Percentiles rank a stretch among this genome's conserved stretches.
Conservation (phyloP, 2,329 filamentous ascomycete genomes). For the Blastomyces gilchristii region DNA sequence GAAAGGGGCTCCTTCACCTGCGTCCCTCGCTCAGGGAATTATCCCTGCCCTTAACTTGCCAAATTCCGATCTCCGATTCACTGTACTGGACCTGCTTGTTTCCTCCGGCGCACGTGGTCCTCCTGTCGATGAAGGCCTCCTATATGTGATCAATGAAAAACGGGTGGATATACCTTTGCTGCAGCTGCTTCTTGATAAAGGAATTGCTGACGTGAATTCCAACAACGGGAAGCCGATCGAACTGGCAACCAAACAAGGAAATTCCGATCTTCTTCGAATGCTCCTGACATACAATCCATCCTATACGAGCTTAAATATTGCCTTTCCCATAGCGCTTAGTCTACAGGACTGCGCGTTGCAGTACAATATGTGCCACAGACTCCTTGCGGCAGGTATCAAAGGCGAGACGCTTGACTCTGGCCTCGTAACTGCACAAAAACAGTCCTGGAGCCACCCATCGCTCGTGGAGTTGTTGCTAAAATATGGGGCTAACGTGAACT, state of each 20-base stretch:
- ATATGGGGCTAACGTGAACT: slow-evolving; percentile 16
- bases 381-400: slow-evolving; percentile 15
- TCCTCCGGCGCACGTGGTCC: slow-evolving; percentile 14
- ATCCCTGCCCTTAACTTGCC: slow-evolving; percentile 10
- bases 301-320: slow-evolving; percentile 7
- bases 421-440: slow-evolving; percentile 12
- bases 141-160: slow-evolving; percentile 12
- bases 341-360: slow-evolving; percentile 9
- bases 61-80: slow-evolving; percentile 12
- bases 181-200: slow-evolving; percentile 14
- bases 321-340: slow-evolving; percentile 11
- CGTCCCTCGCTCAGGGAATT: slow-evolving; percentile 14
- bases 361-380: slow-evolving; percentile 14
- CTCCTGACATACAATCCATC: slow-evolving; percentile 14
- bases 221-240: slow-evolving; percentile 12
- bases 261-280: slow-evolving; percentile 12
- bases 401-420: slow-evolving; percentile 12
- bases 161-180: slow-evolving; percentile 15
- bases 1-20: slow-evolving; percentile 12
- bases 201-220: slow-evolving; percentile 14
- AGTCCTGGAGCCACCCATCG: slow-evolving; percentile 9
- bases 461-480: slow-evolving; percentile 15
- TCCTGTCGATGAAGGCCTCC: slow-evolving; percentile 12
- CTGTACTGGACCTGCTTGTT: slow-evolving; percentile 15
- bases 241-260: slow-evolving; percentile 10